Evolutionary conservation across 2,329 filamentous ascomycete species (phyloP), one percentile per base, ranked within the genome.

Genomic region (Bipolaris oryzae): DNA sequence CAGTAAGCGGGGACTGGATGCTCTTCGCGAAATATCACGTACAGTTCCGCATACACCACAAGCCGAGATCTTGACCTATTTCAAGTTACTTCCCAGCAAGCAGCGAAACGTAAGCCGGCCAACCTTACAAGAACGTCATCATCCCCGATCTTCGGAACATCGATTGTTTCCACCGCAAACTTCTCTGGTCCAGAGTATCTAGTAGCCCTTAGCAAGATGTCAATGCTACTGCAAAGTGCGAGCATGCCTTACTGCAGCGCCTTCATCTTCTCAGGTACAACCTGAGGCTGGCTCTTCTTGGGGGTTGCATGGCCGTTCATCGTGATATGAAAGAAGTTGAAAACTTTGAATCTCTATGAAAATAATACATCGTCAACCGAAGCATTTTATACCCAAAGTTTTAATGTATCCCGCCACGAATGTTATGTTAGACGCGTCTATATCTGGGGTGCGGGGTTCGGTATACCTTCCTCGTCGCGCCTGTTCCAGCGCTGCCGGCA

Each of bases 11-110:
- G 16, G 7, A 3, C 15, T 16, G 1, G 20, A 5, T 5, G 20
- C 4, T 25, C 18, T 16, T 5, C 16, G 16, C 2, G 16, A 9
- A 33, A 16, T 2, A 9, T 9, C 16, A 52, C 61, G 41, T 56
- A 64, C 63, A 28, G 67, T 69, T 13, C 67, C 64, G 42, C 67
- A 69, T 16, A 69, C 64, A 23, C 67, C 67, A 21, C 67, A 69
- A 5, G 65, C 67, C 1, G 63, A 57, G 5, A 69, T 64, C 34
- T 67, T 68, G 33, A 69, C 64, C 67, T 68, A 21, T 9, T 15
- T 11, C 4, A 16, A 3, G 18, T 62, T 38, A 61, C 38, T 21
- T 9, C 15, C 35, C 7, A 11, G 18, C 9, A 25, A 1, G n/a
- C 34, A 6, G 21, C 20, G 1, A 16, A 38, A 23, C 3, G 9